phyloP scores from a whole-genome alignment of 345 rosid genomes.

The Ricinus communis region DNA sequence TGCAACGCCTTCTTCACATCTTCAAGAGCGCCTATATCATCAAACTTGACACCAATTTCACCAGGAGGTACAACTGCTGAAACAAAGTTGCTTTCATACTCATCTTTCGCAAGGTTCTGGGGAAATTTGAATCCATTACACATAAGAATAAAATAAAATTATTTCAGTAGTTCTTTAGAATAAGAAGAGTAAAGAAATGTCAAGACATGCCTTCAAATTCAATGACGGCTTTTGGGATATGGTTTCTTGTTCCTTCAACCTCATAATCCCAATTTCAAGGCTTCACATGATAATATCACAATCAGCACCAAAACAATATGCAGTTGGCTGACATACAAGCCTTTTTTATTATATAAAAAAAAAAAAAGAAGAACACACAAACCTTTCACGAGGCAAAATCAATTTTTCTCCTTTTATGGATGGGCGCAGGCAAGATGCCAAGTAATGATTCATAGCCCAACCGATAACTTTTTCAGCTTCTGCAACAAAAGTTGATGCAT shows the following conservation, averaged over 20 bases:
- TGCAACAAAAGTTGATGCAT: constrained; percentile 27
- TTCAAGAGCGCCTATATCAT: constrained; percentile 95
- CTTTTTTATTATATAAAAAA: no score
- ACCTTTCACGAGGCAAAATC: constrained; percentile 86
- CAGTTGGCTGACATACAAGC: not conserved
- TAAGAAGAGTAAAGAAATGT: constrained; percentile 9
- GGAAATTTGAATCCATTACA: constrained; percentile 25
- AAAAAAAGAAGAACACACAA: constrained; percentile 18
- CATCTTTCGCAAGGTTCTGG: constrained; percentile 89
- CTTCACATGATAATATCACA: constrained; percentile 46
- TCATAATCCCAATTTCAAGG: constrained; percentile 75
- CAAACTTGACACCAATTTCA: constrained; percentile 90
- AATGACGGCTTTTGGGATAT: constrained; percentile 62
- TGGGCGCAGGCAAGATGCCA: constrained; percentile 68
- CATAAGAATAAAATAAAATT: constrained; percentile 12
- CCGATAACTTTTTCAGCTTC: constrained; percentile 95
- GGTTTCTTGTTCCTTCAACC: constrained; percentile 83
- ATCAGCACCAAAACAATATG: constrained; percentile 21
- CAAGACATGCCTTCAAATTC: constrained; percentile 66
- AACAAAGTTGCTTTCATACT: constrained; percentile 82
- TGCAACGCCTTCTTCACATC: constrained; percentile 87
- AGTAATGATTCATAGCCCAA: constrained; percentile 90
- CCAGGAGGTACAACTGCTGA: constrained; percentile 93
- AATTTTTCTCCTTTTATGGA: constrained; percentile 64
- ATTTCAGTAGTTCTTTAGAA: constrained; percentile 11